Conservation (phyloP, 805 yeast genomes). For the Wickerhamiella parazyma region DNA sequence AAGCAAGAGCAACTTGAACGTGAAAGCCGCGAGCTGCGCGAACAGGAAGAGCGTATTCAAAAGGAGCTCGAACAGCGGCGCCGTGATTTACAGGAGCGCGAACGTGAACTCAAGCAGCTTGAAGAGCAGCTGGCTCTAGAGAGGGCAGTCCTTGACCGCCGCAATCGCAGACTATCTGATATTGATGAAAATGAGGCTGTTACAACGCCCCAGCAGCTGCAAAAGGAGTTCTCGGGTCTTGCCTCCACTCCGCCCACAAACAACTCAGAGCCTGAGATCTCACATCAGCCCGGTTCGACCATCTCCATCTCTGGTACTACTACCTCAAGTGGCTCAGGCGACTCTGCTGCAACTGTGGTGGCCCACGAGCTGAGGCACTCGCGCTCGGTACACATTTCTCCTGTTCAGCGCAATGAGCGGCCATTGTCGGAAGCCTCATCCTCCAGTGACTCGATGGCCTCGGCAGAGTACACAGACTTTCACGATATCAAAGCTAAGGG, state of each 20-base stretch:
- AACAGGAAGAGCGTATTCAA: constrained; percentile 27
- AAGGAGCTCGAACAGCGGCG: constrained; percentile 29
- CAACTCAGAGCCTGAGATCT: too few relatives aligned
- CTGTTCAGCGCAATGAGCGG: neutral
- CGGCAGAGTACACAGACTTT: neutral
- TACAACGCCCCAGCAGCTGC: neutral
- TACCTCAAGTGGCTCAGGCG: neutral
- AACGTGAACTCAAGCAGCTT: constrained; percentile 29
- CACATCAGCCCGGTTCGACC: too few relatives aligned
- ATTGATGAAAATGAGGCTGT: neutral
- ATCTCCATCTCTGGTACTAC: too few relatives aligned
- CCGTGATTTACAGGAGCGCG: constrained; percentile 27
- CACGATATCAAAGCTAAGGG: neutral
- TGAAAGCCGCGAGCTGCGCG: constrained; percentile 29
- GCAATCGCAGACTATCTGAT: neutral
- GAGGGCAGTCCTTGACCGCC: neutral
- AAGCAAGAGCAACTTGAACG: constrained; percentile 31
- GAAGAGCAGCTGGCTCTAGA: constrained; percentile 17
- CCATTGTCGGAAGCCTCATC: neutral
- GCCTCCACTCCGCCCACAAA: neutral
- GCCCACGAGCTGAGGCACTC: neutral
- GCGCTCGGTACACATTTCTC: neutral
- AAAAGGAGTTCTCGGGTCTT: neutral
- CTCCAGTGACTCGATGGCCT: neutral
- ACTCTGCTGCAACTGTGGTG: neutral